Evolutionary conservation across 495 filamentous ascomycete genomes (phyloP).

Genomic region (Talaromyces liani): DNA sequence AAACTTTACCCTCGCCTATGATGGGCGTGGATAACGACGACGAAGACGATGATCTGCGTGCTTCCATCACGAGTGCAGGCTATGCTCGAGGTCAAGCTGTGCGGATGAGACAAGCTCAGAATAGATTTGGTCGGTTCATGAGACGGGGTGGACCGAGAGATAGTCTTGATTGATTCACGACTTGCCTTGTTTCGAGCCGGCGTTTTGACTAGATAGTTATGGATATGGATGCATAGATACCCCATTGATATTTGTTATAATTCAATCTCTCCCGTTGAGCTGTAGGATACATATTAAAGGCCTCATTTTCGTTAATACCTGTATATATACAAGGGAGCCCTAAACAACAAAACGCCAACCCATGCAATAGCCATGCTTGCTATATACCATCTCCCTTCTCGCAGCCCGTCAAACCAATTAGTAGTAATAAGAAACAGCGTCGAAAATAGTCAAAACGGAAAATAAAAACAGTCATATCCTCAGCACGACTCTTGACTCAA

Average conservation of each 20-base stretch:
- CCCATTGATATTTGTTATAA: background rate
- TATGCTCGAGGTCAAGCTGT: background rate
- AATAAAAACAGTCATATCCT: background rate
- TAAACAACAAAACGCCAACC: background rate
- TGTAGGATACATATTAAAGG: background rate
- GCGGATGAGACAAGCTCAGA: constrained; percentile 9
- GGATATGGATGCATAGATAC: background rate
- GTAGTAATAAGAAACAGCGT: too few relatives aligned
- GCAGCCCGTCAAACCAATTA: background rate
- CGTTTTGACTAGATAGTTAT: background rate
- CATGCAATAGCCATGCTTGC: background rate
- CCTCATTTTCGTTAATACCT: background rate
- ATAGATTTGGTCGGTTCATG: constrained; percentile 29
- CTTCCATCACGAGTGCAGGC: constrained; percentile 27
- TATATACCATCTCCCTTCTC: background rate
- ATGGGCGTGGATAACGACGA: constrained; percentile 24
- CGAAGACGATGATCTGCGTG: constrained; percentile 31
- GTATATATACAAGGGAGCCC: background rate
- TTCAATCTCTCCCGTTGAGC: background rate
- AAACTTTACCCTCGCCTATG: constrained; percentile 34
- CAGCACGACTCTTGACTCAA: constrained; percentile 7
- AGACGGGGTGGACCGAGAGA: constrained; percentile 33
- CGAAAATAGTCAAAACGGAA: background rate
- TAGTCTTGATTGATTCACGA: constrained; percentile 24
- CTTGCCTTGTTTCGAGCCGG: background rate